Evolutionary conservation across 164 flowering plant species (phyloP), one percentile per base, ranked within the genome.

Genomic region (Akebia trifoliata): DNA sequence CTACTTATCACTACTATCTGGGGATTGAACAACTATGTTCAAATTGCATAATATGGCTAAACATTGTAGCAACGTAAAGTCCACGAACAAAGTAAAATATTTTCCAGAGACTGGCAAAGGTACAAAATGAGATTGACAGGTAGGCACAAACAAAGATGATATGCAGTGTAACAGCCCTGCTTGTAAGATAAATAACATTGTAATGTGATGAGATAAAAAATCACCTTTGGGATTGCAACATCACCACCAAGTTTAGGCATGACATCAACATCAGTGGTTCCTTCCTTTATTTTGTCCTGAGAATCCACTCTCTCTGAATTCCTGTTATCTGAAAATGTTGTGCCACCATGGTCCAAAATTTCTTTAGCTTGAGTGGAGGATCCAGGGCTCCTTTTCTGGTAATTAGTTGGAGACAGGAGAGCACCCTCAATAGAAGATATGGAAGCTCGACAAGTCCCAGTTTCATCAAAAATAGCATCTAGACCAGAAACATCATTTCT

Each of bases 401-500:
- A 38, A 63, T 50, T 26, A 12, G 74, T 48, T 48, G 74, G 68
- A 21, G 74, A 66, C 4, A 57, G 6, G 12, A 67, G 25, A 24
- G 60, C 11, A 31, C 32, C 57, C 52, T 73, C 72, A 32, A 45
- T 51, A 18, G 63, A 36, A 26, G 68, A 59, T 7, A 63, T 26
- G 10, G 71, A 63, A 24, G 62, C 52, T 17, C 52, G 39, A 32
- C 57, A 50, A 40, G 56, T 37, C 26, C 64, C 56, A 49, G 54
- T 62, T 44, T 69, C 68, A 54, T 72, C 70, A 54, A 54, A 68
- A 35, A 45, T 28, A 30, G 43, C 43, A 61, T 65, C 64, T 4
- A 68, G n/a, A 53, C 61, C 43, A 25, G 86, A 74, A 63, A 78
- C 68, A 14, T 82, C 86, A 26, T 34, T 42, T 45, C 62, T 67